Evolutionary conservation across 140 eudicot genomes (phyloP).

Genomic region (Ambrosia hybrid): DNA sequence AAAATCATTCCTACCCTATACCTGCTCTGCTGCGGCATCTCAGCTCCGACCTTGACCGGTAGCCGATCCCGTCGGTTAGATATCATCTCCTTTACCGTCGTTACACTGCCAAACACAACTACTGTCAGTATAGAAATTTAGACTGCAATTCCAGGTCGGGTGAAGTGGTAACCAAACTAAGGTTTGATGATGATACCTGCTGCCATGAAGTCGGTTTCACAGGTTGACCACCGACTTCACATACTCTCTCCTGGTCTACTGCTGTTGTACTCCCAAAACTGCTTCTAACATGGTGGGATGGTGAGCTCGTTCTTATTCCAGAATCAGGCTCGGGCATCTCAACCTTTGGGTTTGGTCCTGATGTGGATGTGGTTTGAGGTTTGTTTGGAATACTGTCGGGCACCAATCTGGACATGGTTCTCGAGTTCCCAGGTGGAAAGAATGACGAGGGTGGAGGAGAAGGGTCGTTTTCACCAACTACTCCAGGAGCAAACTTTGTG

Average conservation of each 20-base stretch:
- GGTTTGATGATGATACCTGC: conserved; percentile 35
- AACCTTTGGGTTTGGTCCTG: conserved; percentile 36
- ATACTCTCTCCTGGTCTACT: neutral
- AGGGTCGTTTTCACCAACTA: conserved; percentile 62
- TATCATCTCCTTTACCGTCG: conserved; percentile 16
- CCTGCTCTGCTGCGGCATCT: conserved; percentile 18
- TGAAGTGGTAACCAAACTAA: conserved; percentile 21
- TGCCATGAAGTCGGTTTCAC: conserved; percentile 35
- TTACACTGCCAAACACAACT: conserved; percentile 19
- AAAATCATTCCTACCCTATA: conserved; percentile 40
- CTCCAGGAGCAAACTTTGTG: conserved; percentile 70
- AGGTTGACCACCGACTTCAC: conserved; percentile 17
- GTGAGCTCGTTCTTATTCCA: conserved; percentile 26
- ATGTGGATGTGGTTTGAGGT: conserved; percentile 33
- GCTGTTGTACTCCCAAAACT: conserved; percentile 31
- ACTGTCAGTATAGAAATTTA: conserved; percentile 22
- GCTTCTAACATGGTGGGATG: conserved; percentile 34
- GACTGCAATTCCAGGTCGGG: conserved; percentile 3
- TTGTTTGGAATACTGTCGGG: conserved; percentile 24
- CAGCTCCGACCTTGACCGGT: neutral
- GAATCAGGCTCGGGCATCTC: conserved; percentile 36
- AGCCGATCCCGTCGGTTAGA: neutral
- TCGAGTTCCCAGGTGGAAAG: conserved; percentile 39
- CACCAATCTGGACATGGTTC: conserved; percentile 22
- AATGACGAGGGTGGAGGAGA: conserved; percentile 35